Evolutionary conservation across 345 rosid genomes (phyloP).

Genomic region (Abelmoschus esculentus): DNA sequence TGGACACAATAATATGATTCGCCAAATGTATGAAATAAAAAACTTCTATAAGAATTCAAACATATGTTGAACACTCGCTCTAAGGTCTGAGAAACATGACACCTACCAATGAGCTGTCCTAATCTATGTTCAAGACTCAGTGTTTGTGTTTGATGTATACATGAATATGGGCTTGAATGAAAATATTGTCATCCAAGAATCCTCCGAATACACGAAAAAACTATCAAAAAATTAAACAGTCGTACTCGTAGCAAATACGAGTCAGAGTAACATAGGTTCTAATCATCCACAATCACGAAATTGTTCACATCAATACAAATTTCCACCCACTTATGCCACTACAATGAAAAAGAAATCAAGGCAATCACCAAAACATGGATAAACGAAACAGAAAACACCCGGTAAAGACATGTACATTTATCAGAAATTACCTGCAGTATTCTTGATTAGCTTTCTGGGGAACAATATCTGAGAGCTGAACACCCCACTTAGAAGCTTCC

Average conservation of each 20-base stretch:
- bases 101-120: too few relatives aligned
- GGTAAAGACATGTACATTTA: not conserved
- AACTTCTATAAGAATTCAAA: too few relatives aligned
- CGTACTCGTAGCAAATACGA: too few relatives aligned
- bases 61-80: too few relatives aligned
- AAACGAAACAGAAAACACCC: not conserved
- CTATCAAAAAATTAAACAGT: not conserved
- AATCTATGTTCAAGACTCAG: too few relatives aligned
- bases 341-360: not conserved
- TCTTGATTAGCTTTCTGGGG: slow-evolving; percentile 48
- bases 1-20: too few relatives aligned
- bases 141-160: too few relatives aligned
- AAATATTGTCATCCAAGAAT: not conserved
- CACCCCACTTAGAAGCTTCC: slow-evolving; percentile 63
- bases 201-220: not conserved
- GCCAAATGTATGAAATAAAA: too few relatives aligned
- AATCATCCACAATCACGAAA: not conserved
- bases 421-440: slow-evolving; percentile 44
- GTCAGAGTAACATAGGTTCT: not conserved
- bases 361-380: not conserved
- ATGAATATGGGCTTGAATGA: too few relatives aligned
- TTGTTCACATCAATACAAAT: not conserved
- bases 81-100: too few relatives aligned
- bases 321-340: not conserved
- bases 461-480: slow-evolving; percentile 42